phyloP scores from a whole-genome alignment of 306 rosid genomes.

The Inga leiocalycina region DNA sequence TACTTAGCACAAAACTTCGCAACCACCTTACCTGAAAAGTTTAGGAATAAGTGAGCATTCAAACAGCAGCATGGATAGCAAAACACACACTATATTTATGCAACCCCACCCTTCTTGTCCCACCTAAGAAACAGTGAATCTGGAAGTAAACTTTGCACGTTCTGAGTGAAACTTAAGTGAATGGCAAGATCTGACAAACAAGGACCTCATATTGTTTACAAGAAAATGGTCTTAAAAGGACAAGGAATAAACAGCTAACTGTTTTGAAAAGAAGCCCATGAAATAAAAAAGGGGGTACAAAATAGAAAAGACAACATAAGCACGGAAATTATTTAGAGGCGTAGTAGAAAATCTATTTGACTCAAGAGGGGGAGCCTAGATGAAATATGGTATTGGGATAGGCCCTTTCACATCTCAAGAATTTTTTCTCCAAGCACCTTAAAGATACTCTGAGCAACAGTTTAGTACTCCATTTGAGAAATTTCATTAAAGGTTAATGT shows the following conservation, averaged over 20 bases:
- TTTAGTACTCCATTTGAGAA: not conserved
- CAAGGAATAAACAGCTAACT: not conserved
- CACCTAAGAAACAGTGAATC: constrained; percentile 1
- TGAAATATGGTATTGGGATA: not conserved
- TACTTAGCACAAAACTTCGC: constrained; percentile 96
- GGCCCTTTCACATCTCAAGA: not conserved
- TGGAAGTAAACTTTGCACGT: not conserved
- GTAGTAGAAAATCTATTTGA: not conserved
- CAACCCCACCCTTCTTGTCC: not conserved
- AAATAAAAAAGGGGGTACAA: not conserved
- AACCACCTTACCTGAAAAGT: constrained; percentile 88
- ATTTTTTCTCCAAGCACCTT: not conserved
- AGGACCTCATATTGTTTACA: not conserved
- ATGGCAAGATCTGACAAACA: not conserved
- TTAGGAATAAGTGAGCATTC: constrained; percentile 35
- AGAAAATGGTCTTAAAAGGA: not conserved
- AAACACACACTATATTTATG: constrained; percentile 2
- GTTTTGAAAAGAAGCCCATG: not conserved
- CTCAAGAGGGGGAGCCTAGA: not conserved
- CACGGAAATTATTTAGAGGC: not conserved
- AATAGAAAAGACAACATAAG: not conserved
- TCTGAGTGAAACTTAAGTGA: not conserved
- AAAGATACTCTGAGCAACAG: not conserved
- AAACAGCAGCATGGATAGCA: constrained; percentile 4
- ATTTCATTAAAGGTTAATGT: not conserved